phyloP scores from a whole-genome alignment of 148 eudicot genomes.

The Vaccinium darrowii region DNA sequence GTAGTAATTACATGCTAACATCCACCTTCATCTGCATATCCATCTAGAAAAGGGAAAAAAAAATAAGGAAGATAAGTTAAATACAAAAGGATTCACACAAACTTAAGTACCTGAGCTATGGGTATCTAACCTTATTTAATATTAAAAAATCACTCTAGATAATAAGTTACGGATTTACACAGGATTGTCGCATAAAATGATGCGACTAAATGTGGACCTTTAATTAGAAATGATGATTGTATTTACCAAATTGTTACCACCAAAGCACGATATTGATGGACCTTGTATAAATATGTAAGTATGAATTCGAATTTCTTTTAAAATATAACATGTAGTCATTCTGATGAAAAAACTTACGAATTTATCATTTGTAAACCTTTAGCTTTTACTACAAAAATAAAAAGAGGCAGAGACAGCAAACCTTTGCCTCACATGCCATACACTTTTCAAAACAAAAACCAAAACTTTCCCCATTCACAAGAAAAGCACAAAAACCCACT shows the following conservation, averaged over 20 bases:
- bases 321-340: no score
- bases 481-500: conserved; percentile 70
- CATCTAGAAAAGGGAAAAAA: background rate
- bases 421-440: conserved; percentile 87
- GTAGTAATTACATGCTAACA: background rate
- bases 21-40: background rate
- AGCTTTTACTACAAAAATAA: background rate
- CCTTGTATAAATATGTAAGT: background rate
- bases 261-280: background rate
- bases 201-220: background rate
- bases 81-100: background rate
- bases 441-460: conserved; percentile 59
- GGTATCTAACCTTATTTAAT: background rate
- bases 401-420: conserved; percentile 25
- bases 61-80: background rate
- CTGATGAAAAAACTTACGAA: no score
- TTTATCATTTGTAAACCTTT: background rate
- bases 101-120: background rate
- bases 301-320: no score
- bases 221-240: background rate
- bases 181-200: background rate
- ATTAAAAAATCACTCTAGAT: background rate
- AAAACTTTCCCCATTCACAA: conserved; percentile 56
- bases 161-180: background rate
- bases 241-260: background rate